Conservation (phyloP, 192 early-diverging fungal genomes). For the Coemansia sp. region DNA sequence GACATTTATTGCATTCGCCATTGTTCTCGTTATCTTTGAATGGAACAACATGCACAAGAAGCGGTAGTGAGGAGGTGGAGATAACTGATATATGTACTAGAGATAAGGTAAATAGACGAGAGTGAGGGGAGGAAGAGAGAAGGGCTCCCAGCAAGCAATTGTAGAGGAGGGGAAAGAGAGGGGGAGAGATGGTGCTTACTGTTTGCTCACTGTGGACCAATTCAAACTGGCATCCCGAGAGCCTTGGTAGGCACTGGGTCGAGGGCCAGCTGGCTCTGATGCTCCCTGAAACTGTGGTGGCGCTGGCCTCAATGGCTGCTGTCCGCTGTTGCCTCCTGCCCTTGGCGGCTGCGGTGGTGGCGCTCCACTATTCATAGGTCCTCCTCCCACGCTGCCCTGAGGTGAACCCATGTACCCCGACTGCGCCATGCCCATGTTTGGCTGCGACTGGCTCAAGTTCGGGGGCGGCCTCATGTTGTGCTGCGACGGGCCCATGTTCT, state of each 20-base stretch:
- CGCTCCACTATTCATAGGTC: neutral
- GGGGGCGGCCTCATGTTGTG: neutral
- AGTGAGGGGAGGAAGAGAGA: neutral
- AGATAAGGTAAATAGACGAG: neutral
- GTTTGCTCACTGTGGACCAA: conserved; percentile 26
- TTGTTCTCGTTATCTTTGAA: neutral
- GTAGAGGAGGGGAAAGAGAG: neutral
- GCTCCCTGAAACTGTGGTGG: neutral
- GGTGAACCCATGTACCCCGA: conserved; percentile 3
- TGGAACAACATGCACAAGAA: neutral
- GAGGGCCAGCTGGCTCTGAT: conserved; percentile 15
- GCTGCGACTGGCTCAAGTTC: neutral
- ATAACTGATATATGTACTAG: neutral
- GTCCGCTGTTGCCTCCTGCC: conserved; percentile 7
- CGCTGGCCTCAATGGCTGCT: conserved; percentile 11
- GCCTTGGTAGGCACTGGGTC: conserved; percentile 15
- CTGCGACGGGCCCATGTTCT: neutral
- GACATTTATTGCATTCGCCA: conserved; percentile 1
- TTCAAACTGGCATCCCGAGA: conserved; percentile 10
- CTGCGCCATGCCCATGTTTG: conserved; percentile 1
- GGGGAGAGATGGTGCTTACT: conserved; percentile 30
- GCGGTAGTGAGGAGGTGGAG: neutral
- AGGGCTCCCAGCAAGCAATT: neutral
- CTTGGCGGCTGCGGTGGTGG: neutral
- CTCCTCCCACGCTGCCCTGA: conserved; percentile 11